A percentile compares a stretch with the other conserved stretches of the same genome.
These are phyloP conservation scores for Astrocystis sublimbata DNA, from an alignment of 495 filamentous ascomycete genomes.

Conservation along the genomic window DNA sequence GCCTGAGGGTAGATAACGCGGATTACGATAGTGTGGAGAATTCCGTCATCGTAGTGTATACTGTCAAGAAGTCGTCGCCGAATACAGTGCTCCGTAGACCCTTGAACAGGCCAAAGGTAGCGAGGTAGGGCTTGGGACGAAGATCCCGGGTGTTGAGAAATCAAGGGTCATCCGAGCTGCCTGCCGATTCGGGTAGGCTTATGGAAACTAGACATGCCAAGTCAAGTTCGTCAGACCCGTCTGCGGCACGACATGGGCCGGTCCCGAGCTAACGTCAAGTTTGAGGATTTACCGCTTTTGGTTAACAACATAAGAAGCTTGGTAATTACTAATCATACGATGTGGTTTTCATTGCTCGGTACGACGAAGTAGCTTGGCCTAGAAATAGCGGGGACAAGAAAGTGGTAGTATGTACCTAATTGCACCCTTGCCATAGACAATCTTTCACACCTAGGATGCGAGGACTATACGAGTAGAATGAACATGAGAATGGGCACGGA, in stretches of 20 bases:
- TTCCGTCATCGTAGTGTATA: background rate
- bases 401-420: no score
- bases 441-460: no score
- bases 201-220: background rate
- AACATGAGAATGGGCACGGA: no score
- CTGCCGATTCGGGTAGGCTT: background rate
- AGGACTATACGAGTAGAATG: no score
- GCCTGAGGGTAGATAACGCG: background rate
- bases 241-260: background rate
- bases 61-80: background rate
- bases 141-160: background rate
- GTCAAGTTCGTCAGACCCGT: background rate
- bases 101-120: background rate
- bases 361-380: constrained; percentile 8
- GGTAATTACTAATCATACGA: background rate
- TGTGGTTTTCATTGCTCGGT: background rate
- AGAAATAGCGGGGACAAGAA: no score
- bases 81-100: no score
- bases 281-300: background rate
- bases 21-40: background rate
- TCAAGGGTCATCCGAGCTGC: background rate
- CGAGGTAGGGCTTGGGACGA: background rate
- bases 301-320: background rate
- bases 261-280: background rate
- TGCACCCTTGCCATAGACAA: no score